Evolutionary conservation across 768 basidiomycete species (phyloP).

Genomic region (Lactarius trivialis): DNA sequence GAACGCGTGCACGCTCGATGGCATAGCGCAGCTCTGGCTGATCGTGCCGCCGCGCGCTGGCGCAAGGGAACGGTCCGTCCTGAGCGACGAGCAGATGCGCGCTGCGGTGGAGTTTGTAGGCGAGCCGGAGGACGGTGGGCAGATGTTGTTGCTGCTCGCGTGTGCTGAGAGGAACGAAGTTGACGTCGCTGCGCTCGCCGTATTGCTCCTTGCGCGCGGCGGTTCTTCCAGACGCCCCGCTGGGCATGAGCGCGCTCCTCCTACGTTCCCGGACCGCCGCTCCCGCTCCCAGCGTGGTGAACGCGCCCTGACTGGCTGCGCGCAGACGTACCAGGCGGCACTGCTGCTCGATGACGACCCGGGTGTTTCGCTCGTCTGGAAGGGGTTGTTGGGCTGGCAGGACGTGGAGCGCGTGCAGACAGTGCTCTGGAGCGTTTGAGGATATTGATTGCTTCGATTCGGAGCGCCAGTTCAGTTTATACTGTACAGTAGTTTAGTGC

Average conservation of each 20-base stretch:
- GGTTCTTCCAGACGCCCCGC: not conserved
- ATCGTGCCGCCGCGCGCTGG: not conserved
- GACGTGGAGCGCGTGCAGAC: slow-evolving; percentile 14
- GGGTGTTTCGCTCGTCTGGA: slow-evolving; percentile 1
- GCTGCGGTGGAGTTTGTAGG: not conserved
- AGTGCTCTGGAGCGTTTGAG: not conserved
- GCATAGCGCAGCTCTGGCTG: slow-evolving; percentile 9
- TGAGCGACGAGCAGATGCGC: slow-evolving; percentile 5
- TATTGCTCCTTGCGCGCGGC: not conserved
- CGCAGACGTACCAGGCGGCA: not conserved
- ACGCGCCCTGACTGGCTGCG: not conserved
- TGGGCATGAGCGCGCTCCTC: not conserved
- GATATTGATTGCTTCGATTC: not conserved
- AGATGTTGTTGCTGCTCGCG: slow-evolving; percentile 1
- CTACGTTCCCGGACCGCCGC: not conserved
- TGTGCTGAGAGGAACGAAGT: slow-evolving; percentile 9
- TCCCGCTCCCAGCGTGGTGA: not conserved
- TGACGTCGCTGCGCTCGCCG: slow-evolving; percentile 8
- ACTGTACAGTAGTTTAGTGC: no score
- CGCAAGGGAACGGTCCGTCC: not conserved
- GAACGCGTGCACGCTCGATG: not conserved
- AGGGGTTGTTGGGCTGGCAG: slow-evolving; percentile 8
- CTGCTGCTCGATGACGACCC: not conserved
- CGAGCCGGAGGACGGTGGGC: no score
- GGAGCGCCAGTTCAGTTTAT: no score